phyloP scores from a whole-genome alignment of 306 rosid genomes.

The Clitoria ternatea region DNA sequence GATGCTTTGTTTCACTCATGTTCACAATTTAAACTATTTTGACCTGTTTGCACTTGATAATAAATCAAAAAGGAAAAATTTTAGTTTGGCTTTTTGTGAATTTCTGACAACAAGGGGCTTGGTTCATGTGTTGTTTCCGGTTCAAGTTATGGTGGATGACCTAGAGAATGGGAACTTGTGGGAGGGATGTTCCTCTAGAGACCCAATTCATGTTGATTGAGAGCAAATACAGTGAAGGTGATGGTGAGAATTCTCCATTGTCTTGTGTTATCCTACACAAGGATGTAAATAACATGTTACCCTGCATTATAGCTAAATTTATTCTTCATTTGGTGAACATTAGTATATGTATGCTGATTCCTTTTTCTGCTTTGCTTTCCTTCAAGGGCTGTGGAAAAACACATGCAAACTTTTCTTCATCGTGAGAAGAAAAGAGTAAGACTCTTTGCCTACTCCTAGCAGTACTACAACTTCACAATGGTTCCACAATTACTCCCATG shows the following conservation, averaged over 20 bases:
- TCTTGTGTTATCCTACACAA: background rate
- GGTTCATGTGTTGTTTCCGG: too few relatives aligned
- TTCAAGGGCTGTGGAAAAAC: conserved; percentile 65
- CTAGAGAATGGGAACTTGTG: too few relatives aligned
- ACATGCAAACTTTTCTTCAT: conserved; percentile 77
- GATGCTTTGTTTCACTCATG: too few relatives aligned
- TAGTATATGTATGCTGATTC: too few relatives aligned
- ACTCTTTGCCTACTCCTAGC: background rate
- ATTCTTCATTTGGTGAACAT: background rate
- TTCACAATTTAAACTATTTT: too few relatives aligned
- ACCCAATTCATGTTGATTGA: too few relatives aligned
- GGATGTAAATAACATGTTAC: background rate
- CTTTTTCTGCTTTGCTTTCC: background rate
- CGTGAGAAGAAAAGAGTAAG: conserved; percentile 84
- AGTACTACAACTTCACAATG: background rate
- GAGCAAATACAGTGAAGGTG: conserved; percentile 47
- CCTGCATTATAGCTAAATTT: background rate
- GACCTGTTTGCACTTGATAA: too few relatives aligned
- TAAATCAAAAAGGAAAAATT: too few relatives aligned
- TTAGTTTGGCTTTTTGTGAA: too few relatives aligned
- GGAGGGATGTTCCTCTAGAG: too few relatives aligned
- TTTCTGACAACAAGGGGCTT: too few relatives aligned
- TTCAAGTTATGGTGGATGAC: too few relatives aligned
- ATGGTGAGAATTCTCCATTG: conserved; percentile 33
- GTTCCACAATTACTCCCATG: background rate